Base-by-base conservation (phyloP, 2,329 filamentous ascomycete genomes). In the Aureobasidium sp. region DNA sequence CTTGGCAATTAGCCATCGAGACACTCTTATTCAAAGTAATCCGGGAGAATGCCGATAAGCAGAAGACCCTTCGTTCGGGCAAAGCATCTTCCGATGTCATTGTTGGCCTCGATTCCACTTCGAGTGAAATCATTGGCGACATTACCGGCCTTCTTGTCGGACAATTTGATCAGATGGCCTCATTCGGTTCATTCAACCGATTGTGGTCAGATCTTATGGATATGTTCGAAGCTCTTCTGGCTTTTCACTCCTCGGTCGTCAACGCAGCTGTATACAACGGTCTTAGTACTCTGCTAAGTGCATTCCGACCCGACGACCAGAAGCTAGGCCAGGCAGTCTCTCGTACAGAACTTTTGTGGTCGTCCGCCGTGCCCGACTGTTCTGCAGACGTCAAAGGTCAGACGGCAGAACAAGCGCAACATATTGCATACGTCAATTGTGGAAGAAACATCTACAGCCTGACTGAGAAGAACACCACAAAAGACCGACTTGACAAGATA, bases 1-100 rank as follows among this genome's bases (percentile, higher is more conserved):
- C 89, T 0, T 97, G 91, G 92, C 86, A 87, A 52, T 81, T 93
- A 31, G 94, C 91, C 67, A 82, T 96, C 61, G 86, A 89, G 63
- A 85, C 84, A 7, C 88, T 97, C 7, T 81, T 96, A 1, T 92
- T 96, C 73, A 85, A 84, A 63, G 85, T 96, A 66, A 75, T 95
- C 3, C 64, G 66, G n/a, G 63, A 67, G 70, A 74, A 58, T 29
- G 60, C 52, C 2, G 47, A 63, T 2, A 45, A 47, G 47, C 62
- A 64, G 19, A 40, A 24, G 14, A 47, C 14, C 15, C 39, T 60
- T 14, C 29, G 33, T 67, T 66, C 8, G 75, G 53, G 44, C 27
- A 33, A 35, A 9, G 42, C 29, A 15, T 45, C 54, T 12, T 14
- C 45, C 17, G 33, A 49, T 19, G 29, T 12, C 8, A 59, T 44